Base-by-base conservation (phyloP, 108 stramenopile genomes). In the Skeletonema tropicum region DNA sequence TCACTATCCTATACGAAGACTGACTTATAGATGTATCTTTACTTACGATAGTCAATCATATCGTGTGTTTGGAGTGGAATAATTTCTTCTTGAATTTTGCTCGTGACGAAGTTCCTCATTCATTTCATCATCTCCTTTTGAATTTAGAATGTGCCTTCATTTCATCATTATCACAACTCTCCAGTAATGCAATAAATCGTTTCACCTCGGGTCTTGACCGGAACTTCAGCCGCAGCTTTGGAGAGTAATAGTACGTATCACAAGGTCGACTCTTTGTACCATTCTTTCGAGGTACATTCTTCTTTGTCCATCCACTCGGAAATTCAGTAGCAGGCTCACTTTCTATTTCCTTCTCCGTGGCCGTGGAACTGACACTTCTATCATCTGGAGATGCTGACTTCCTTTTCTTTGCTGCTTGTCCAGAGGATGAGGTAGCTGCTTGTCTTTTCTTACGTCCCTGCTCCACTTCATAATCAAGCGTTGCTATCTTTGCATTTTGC, bases 401-500 rank as follows among this genome's bases (percentile, higher is more conserved):
- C 12, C 13, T 41, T 41, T 12, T 41, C 11, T 12, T 35, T 35
- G 35, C 39, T 13, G 10, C 11, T 41, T 41, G 39, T 41, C 39
- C 39, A 41, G 39, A 14, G 3, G 39, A 13, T 41, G 39, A 13
- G 39, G 13, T 41, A 2, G 30, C 39, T 2, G 36, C 60, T n/a
- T 35, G 19, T 11, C 60, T 45, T 41, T 64, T 74, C 55, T 57
- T 15, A n/a, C 57, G 39, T 12, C 52, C 21, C 5, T 66, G 74
- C 32, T 74, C 55, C 36, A 66, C 55, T 46, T 74, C 64, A 57
- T 66, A 64, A 46, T 74, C 65, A 17, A 74, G 52, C 35, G 52
- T 39, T 10, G 74, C 74, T 30, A 74, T 64, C 33, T 65, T 74
- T 26, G 74, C 74, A 17, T 74, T 74, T 39, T 74, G 64, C 17